These are phyloP conservation scores for Botryotinia narcissicola DNA, from an alignment of 2,329 filamentous ascomycete species.

Conservation along the genomic window DNA sequence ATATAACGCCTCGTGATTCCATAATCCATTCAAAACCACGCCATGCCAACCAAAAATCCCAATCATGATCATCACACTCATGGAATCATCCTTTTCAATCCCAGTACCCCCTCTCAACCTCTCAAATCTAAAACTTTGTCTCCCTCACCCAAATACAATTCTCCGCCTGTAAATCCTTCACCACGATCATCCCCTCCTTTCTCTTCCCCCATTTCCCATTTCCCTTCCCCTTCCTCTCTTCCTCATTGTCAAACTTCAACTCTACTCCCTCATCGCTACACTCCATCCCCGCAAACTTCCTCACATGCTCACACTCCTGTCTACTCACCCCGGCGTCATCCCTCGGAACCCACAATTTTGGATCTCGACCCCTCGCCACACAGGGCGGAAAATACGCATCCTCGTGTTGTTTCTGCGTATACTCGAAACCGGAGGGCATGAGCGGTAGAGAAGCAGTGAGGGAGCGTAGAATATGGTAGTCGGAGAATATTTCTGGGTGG, in stretches of 20 bases:
- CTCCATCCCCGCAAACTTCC: conserved; percentile 51
- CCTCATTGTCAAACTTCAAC: conserved; percentile 44
- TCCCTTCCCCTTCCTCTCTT: conserved; percentile 20
- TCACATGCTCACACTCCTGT: conserved; percentile 55
- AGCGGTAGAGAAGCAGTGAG: conserved; percentile 44
- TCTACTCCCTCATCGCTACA: conserved; percentile 59
- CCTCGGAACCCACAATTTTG: conserved; percentile 60
- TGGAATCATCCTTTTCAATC: not conserved
- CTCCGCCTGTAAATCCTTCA: conserved; percentile 27
- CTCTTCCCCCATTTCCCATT: conserved; percentile 44
- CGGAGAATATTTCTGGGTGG: conserved; percentile 56
- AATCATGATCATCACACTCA: not conserved
- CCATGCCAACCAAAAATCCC: not conserved
- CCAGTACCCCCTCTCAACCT: not conserved
- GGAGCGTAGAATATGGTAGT: conserved; percentile 52
- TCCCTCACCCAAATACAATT: conserved; percentile 12
- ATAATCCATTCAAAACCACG: not conserved
- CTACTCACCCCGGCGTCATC: conserved; percentile 54
- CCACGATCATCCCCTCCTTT: conserved; percentile 10
- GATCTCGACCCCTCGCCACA: conserved; percentile 50
- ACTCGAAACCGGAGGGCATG: conserved; percentile 44
- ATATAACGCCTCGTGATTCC: not conserved
- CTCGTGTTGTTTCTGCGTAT: conserved; percentile 44
- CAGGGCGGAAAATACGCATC: conserved; percentile 59
- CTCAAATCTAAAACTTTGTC: not conserved